Evolutionary conservation across 176 grass and related monocot species (phyloP).

Genomic region (Saccharum spontaneum): DNA sequence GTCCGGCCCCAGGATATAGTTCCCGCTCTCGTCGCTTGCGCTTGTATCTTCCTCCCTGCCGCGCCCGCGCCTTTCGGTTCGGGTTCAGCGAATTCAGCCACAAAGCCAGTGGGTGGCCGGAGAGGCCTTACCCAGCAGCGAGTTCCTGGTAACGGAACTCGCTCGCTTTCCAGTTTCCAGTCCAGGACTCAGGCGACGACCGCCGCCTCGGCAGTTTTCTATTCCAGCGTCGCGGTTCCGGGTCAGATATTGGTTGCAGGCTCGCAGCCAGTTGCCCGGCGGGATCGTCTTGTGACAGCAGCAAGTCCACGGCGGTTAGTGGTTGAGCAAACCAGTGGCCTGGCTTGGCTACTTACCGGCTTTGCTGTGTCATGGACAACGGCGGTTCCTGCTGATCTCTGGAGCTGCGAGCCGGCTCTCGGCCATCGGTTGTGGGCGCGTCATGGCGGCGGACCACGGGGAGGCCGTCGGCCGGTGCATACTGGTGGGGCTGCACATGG

Average conservation of each 20-base stretch:
- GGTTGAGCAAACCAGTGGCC: conserved; percentile 31
- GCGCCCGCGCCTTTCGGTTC: conserved; percentile 28
- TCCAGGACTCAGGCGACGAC: conserved; percentile 20
- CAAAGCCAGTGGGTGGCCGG: conserved; percentile 14
- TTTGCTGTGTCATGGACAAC: neutral
- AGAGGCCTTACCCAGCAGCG: neutral
- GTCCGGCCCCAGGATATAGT: conserved; percentile 5
- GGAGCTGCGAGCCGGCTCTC: conserved; percentile 1
- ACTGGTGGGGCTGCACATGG: conserved; percentile 84
- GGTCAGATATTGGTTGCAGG: conserved; percentile 45
- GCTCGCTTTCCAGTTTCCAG: conserved; percentile 42
- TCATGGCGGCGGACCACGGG: conserved; percentile 44
- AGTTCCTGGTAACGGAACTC: conserved; percentile 27
- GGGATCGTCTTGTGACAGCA: neutral
- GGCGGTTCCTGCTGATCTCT: neutral
- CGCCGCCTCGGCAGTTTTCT: conserved; percentile 33
- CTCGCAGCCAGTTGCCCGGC: neutral
- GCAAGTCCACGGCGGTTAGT: conserved; percentile 35
- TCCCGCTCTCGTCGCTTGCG: conserved; percentile 52
- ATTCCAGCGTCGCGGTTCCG: conserved; percentile 29
- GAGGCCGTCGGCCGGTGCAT: conserved; percentile 59
- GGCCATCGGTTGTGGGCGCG: neutral
- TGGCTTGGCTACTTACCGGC: neutral
- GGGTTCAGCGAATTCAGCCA: conserved; percentile 24
- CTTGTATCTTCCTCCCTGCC: conserved; percentile 45